Conservation (phyloP, 1,284 basidiomycete species). For the Lentinula novae-zelandiae region DNA sequence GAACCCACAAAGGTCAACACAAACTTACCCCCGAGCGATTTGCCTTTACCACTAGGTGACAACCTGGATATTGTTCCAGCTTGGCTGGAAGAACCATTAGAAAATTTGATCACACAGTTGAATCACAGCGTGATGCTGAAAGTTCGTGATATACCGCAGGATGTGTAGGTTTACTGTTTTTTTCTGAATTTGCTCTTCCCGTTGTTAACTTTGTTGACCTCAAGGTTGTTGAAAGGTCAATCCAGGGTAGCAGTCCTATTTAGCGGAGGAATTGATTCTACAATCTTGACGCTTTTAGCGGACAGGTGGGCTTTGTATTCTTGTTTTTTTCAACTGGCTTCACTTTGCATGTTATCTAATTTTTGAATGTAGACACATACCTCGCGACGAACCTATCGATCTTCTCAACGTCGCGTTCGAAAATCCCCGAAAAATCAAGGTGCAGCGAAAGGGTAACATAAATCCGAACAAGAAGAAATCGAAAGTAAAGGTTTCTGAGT, state of each 20-base stretch:
- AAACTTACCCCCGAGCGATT: constrained; percentile 40
- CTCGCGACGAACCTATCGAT: constrained; percentile 81
- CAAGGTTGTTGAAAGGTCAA: constrained; percentile 25
- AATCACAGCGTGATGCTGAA: constrained; percentile 58
- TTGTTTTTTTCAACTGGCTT: not conserved
- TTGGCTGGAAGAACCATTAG: constrained; percentile 40
- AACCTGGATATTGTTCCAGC: constrained; percentile 43
- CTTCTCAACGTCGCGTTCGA: constrained; percentile 96
- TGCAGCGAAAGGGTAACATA: constrained; percentile 44
- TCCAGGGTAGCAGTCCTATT: constrained; percentile 86
- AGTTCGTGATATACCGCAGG: constrained; percentile 53
- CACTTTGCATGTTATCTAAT: not conserved
- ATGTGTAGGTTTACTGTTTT: constrained; percentile 27
- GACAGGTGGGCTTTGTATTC: constrained; percentile 47
- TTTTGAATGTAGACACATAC: constrained; percentile 51
- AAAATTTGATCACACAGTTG: constrained; percentile 50
- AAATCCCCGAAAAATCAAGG: constrained; percentile 73
- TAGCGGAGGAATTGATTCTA: constrained; percentile 95
- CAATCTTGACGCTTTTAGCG: constrained; percentile 78
- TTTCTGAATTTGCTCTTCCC: not conserved
- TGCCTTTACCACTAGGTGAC: constrained; percentile 24
- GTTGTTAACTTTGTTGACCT: not conserved
- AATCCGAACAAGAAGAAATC: constrained; percentile 36
- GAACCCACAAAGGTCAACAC: constrained; percentile 43
- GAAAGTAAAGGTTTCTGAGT: not conserved